Evolutionary conservation across 805 yeast genomes (phyloP).

Genomic region (Candida tibetensis): DNA sequence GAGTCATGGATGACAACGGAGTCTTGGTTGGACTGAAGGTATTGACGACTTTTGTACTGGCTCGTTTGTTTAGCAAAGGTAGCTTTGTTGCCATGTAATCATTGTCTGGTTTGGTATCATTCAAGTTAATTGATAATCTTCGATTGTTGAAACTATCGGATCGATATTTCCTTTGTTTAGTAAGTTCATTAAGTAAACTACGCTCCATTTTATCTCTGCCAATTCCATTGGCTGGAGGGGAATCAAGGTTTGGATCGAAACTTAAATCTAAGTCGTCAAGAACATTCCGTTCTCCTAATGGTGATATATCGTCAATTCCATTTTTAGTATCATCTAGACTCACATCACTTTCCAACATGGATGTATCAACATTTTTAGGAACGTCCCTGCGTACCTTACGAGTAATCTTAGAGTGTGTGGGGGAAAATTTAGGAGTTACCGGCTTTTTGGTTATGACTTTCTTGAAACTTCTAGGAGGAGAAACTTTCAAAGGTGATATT

Average conservation of each 20-base stretch:
- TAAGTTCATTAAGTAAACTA: not conserved
- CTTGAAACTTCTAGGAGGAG: constrained; percentile 24
- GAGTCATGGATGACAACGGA: constrained; percentile 2
- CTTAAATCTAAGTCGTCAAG: constrained; percentile 27
- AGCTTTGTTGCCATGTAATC: constrained; percentile 14
- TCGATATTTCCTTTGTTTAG: constrained; percentile 3
- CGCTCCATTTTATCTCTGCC: not conserved
- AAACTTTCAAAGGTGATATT: constrained; percentile 24
- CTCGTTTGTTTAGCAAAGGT: constrained; percentile 36
- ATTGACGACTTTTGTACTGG: constrained; percentile 21
- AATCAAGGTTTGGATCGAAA: constrained; percentile 28
- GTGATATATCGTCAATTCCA: constrained; percentile 30
- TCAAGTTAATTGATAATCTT: constrained; percentile 16
- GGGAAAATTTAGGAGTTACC: constrained; percentile 6
- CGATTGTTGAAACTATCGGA: constrained; percentile 16
- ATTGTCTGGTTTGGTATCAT: constrained; percentile 5
- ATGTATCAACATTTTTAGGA: constrained; percentile 8
- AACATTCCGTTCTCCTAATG: constrained; percentile 21
- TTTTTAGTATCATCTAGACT: constrained; percentile 31
- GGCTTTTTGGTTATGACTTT: constrained; percentile 14
- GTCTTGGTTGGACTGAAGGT: not conserved
- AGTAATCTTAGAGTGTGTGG: constrained; percentile 4
- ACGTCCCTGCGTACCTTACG: constrained; percentile 11
- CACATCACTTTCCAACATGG: constrained; percentile 25
- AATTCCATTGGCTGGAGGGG: constrained; percentile 23